Percentiles rank a stretch among this genome's conserved stretches.
These are phyloP conservation scores for Talaromyces sp. DNA, from an alignment of 2,329 filamentous ascomycete genomes.

Conservation along the genomic window DNA sequence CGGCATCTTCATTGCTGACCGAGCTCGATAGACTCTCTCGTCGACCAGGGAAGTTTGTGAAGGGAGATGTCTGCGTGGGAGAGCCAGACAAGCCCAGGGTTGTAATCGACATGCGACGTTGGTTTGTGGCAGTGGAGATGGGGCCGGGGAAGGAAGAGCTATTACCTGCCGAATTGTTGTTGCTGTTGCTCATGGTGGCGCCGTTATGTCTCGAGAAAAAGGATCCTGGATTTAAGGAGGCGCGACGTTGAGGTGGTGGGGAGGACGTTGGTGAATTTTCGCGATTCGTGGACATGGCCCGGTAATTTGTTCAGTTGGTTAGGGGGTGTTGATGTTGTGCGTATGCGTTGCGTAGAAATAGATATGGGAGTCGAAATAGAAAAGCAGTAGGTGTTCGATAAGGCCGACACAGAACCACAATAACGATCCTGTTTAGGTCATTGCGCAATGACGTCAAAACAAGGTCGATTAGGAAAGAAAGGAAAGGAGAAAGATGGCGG, in stretches of 20 bases:
- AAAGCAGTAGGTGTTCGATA: background rate
- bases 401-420: background rate
- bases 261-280: slow-evolving; percentile 36
- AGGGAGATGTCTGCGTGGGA: slow-evolving; percentile 52
- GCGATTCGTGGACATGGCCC: slow-evolving; percentile 42
- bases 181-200: slow-evolving; percentile 13
- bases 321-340: background rate
- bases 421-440: slow-evolving; percentile 5
- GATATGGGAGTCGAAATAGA: background rate
- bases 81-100: slow-evolving; percentile 72
- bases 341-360: background rate
- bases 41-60: slow-evolving; percentile 50
- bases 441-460: slow-evolving; percentile 14
- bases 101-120: slow-evolving; percentile 68
- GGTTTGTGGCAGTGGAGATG: slow-evolving; percentile 48
- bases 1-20: slow-evolving; percentile 37
- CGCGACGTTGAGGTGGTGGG: slow-evolving; percentile 38
- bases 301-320: background rate
- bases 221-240: slow-evolving; percentile 41
- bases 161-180: slow-evolving; percentile 9
- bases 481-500: background rate
- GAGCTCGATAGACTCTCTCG: slow-evolving; percentile 67
- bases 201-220: slow-evolving; percentile 32
- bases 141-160: slow-evolving; percentile 36
- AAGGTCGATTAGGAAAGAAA: background rate